Base-by-base conservation (phyloP, 2,329 filamentous ascomycete species). In the Sporothrix luriei region DNA sequence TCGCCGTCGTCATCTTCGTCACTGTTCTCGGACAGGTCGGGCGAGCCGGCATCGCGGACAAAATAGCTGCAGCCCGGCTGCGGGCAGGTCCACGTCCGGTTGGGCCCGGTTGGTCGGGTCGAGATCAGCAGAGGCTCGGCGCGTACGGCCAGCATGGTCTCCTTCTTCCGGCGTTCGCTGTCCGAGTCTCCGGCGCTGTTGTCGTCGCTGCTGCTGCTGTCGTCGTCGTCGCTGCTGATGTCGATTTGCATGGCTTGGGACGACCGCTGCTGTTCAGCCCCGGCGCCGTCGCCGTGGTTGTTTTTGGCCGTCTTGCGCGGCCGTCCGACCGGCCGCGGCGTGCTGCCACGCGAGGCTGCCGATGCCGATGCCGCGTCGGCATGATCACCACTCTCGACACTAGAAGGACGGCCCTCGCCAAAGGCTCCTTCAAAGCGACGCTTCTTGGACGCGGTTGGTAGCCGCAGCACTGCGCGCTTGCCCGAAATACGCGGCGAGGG, bases 31-130 rank as follows among this genome's bases (percentile, higher is more conserved):
- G 11, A 11, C 46, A 24, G 7, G 5, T 59, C 49, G 0, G 55
- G 68, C 9, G 66, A 21, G 21, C 26, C 68, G 6, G 72, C 72
- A 13, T 68, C 69, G 71, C 88, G 88, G 13, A 92, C 87, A 52
- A 88, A 82, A 73, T 88, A 88, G 49, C 80, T 80, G 75, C 90
- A 93, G 29, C 84, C 88, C 13, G 87, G 85, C 71, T 90, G 83
- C 4, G 84, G 84, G 74, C 90, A 93, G 0, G 80, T 81, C 90
- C 90, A 93, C 0, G 87, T 87, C 68, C 89, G 85, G 70, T 87
- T 83, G 0, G 87, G 85, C 0, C 86, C 88, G 46, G 82, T 80
- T 0, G 86, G 82, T 3, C 77, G 78, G 9, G 80, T 79, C 4
- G 83, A 82, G 0, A 84, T 85, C 13, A 86, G 74, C 62, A 78